phyloP scores from a whole-genome alignment of 768 basidiomycete species.

The Russula foetens region DNA sequence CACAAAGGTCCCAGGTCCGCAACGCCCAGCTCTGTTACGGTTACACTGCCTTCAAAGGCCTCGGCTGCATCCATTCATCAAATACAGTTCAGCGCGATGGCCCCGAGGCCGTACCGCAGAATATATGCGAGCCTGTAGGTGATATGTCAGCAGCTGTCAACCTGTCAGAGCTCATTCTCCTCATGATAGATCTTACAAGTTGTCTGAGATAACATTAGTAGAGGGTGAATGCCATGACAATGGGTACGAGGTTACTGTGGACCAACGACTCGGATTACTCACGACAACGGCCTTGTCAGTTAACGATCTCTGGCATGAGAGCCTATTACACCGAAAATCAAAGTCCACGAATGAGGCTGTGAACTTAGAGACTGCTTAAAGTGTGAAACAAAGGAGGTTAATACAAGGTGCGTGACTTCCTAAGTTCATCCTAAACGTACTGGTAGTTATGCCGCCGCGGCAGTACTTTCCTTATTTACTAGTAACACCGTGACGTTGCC shows the following conservation, averaged over 20 bases:
- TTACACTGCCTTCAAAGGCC: too few species aligned
- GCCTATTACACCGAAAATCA: conserved; percentile 71
- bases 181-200: conserved; percentile 36
- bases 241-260: too few species aligned
- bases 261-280: conserved; percentile 26
- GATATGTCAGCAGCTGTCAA: background rate
- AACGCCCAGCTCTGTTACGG: too few species aligned
- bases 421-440: too few species aligned
- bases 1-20: too few species aligned
- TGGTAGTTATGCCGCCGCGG: too few species aligned
- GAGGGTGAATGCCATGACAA: background rate
- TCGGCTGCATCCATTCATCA: conserved; percentile 12
- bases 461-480: too few species aligned
- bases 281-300: conserved; percentile 82
- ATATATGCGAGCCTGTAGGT: conserved; percentile 71
- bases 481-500: too few species aligned
- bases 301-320: conserved; percentile 60
- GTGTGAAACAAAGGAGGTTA: too few species aligned
- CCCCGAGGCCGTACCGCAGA: conserved; percentile 52
- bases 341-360: conserved; percentile 51
- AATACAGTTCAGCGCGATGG: too few species aligned
- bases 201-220: conserved; percentile 35
- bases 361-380: too few species aligned
- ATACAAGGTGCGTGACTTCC: too few species aligned
- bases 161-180: background rate